phyloP scores from a whole-genome alignment of 2,329 filamentous ascomycete genomes.

The Cladophialophora immunda region DNA sequence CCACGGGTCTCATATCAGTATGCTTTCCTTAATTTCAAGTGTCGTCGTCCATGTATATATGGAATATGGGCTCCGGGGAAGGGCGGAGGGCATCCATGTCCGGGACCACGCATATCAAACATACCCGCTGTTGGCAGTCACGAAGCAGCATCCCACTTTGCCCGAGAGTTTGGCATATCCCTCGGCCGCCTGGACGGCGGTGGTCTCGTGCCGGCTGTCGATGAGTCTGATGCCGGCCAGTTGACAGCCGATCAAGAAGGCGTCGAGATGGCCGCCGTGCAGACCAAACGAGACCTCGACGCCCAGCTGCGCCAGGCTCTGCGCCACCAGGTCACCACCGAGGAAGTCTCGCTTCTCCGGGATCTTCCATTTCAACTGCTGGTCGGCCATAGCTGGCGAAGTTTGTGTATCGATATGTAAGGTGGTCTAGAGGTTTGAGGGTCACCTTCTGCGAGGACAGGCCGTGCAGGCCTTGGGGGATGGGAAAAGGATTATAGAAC shows the following conservation, averaged over 20 bases:
- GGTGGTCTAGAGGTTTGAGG: neutral
- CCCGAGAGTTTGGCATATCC: conserved; percentile 56
- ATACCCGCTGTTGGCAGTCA: conserved; percentile 59
- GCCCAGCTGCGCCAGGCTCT: conserved; percentile 53
- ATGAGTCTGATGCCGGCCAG: conserved; percentile 53
- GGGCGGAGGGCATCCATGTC: too few relatives aligned
- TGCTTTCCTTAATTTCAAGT: neutral
- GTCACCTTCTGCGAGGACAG: neutral
- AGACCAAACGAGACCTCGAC: conserved; percentile 57
- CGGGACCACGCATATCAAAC: too few relatives aligned
- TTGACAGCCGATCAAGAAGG: conserved; percentile 56
- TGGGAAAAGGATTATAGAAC: too few relatives aligned
- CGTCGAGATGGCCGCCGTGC: conserved; percentile 59
- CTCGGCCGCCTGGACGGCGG: conserved; percentile 59
- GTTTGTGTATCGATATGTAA: neutral
- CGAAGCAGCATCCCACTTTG: conserved; percentile 56
- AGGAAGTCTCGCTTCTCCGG: conserved; percentile 52
- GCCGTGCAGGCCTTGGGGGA: too few relatives aligned
- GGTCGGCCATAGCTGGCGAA: conserved; percentile 17
- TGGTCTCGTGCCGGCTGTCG: conserved; percentile 59
- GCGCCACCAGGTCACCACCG: conserved; percentile 57
- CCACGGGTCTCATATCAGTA: neutral
- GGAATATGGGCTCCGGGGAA: too few relatives aligned
- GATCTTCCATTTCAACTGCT: conserved; percentile 33
- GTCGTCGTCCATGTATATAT: neutral